Conservation (phyloP, 495 filamentous ascomycete genomes). For the Penicillium ucsense region DNA sequence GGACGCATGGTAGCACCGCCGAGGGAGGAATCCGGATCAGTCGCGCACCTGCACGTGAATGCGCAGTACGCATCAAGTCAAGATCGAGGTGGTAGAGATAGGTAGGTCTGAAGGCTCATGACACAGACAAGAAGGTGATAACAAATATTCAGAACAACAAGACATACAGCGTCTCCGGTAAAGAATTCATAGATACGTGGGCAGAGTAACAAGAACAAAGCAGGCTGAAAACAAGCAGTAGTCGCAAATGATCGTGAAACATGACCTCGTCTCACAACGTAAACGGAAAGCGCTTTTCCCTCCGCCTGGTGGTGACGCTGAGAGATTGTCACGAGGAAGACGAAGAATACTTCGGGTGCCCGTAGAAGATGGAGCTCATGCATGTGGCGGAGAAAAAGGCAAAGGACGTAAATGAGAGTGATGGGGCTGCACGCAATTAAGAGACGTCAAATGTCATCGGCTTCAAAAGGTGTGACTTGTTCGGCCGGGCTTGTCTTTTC, state of each 20-base stretch:
- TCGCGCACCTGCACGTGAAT: not conserved
- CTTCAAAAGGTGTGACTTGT: too few species aligned
- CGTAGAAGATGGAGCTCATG: slow-evolving; percentile 4
- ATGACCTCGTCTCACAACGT: slow-evolving; percentile 25
- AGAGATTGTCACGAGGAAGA: slow-evolving; percentile 10
- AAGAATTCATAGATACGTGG: not conserved
- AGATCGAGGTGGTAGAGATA: too few species aligned
- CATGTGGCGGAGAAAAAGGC: slow-evolving; percentile 13
- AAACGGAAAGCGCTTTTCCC: slow-evolving; percentile 10
- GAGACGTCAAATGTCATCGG: not conserved
- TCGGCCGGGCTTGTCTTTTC: too few species aligned
- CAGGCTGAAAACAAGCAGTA: not conserved
- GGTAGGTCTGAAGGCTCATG: too few species aligned
- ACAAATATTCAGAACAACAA: not conserved
- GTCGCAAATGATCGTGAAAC: slow-evolving; percentile 18
- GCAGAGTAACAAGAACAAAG: not conserved
- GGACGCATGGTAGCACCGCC: slow-evolving; percentile 5
- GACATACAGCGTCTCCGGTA: slow-evolving; percentile 1
- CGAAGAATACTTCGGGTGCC: slow-evolving; percentile 3
- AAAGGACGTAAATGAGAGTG: slow-evolving; percentile 2
- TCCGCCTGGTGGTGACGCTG: not conserved
- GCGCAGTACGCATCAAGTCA: too few species aligned
- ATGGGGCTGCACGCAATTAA: slow-evolving; percentile 1
- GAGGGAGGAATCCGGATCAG: not conserved
- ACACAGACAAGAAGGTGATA: not conserved